Base-by-base conservation (phyloP, 371 early-diverging fungal species). In the Dentiscutata heterogama region DNA sequence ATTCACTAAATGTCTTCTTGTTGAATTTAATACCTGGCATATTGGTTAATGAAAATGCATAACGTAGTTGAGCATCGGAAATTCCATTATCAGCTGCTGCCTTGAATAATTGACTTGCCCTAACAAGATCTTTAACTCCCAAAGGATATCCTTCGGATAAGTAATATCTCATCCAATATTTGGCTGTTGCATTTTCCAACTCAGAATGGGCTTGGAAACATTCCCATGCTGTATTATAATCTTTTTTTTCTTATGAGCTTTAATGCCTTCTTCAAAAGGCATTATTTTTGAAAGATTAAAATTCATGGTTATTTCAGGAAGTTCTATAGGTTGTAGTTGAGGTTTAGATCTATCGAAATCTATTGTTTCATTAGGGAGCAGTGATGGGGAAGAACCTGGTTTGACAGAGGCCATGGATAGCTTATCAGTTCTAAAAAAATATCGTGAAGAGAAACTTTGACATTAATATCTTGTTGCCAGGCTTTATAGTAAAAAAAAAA, bases 181-280 rank as follows among this genome's bases (percentile, higher is more conserved):
- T 74, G 14, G 53, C 74, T 2, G 11, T 4, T 31, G 16, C n/a
- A 54, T 54, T 74, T 16, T 51, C 25, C 11, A 51, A 25, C 53
- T 74, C 56, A 18, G 74, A 50, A 18, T 74, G 50, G 8, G 22
- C 29, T 7, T 53, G 2, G 22, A 73, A 73, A 50, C 74, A 73
- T 74, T 54, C 53, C 74, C 74, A 74, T 31, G 74, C 74, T 29
- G 50, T 74, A 20, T 56, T 16, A 54, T 74, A 8, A 53, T 74
- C 18, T 8, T 27, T 53, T 27, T 53, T 22, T 46, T 25, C 16
- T 35, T 74, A 74, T 35, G 56, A 20, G 74, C 74, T 39, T 29
- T 74, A 20, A 74, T 27, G 5, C 74, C 74, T 54, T 74, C 74
- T 25, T 42, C 31, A 64, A 64, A 27, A 27, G 64, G 29, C 3